A percentile compares a stretch with the other conserved stretches of the same genome.
phyloP scores from a whole-genome alignment of 1,284 basidiomycete genomes.

The Melampsora medusae region DNA sequence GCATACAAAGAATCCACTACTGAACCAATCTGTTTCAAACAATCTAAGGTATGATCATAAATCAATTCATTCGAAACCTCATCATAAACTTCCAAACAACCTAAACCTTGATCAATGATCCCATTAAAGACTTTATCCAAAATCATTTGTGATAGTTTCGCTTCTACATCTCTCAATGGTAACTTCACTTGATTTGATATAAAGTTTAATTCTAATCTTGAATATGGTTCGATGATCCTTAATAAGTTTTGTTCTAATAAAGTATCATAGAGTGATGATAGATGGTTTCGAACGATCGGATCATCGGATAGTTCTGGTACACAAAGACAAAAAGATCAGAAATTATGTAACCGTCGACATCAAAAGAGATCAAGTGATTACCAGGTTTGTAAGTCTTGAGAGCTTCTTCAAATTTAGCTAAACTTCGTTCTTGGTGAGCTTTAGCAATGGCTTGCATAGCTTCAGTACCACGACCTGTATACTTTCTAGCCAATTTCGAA shows the following conservation, averaged over 20 bases:
- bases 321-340: constrained; percentile 3
- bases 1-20: constrained; percentile 54
- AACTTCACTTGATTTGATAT: constrained; percentile 75
- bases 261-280: constrained; percentile 89
- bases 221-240: constrained; percentile 92
- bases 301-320: constrained; percentile 82
- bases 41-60: constrained; percentile 53
- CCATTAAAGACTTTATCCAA: constrained; percentile 91
- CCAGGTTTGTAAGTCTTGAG: constrained; percentile 83
- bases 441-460: constrained; percentile 91
- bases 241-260: constrained; percentile 91
- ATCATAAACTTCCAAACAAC: constrained; percentile 65
- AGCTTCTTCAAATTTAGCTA: constrained; percentile 84
- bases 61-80: constrained; percentile 50
- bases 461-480: constrained; percentile 76
- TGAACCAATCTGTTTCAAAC: constrained; percentile 53
- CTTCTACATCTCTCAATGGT: constrained; percentile 84
- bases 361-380: constrained; percentile 54
- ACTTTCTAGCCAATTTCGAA: constrained; percentile 82
- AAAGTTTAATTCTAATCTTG: constrained; percentile 82
- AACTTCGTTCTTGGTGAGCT: constrained; percentile 85
- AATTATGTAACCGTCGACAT: not conserved
- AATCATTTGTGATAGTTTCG: constrained; percentile 99
- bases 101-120: constrained; percentile 89
- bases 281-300: constrained; percentile 87